phyloP scores from a whole-genome alignment of 2,329 filamentous ascomycete genomes.

The Apiospora phragmitis region DNA sequence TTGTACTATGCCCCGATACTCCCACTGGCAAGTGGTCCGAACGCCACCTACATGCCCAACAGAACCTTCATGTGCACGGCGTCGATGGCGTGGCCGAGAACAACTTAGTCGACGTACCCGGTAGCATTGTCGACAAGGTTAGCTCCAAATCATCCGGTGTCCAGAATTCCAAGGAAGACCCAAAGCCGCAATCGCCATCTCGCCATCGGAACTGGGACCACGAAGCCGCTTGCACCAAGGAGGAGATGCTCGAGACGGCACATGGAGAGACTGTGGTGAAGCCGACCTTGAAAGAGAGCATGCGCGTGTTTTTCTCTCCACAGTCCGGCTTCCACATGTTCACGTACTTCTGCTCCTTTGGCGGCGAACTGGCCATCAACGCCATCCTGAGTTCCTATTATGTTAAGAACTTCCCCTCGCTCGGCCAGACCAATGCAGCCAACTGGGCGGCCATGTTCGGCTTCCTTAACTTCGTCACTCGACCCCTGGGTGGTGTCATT shows the following conservation, averaged over 20 bases:
- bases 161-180: constrained; percentile 43
- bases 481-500: constrained; percentile 64
- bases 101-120: constrained; percentile 52
- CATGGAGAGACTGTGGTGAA: constrained; percentile 54
- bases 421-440: constrained; percentile 56
- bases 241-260: constrained; percentile 55
- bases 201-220: constrained; percentile 35
- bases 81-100: constrained; percentile 29
- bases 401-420: constrained; percentile 57
- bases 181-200: constrained; percentile 39
- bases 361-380: constrained; percentile 64
- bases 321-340: constrained; percentile 56
- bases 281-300: constrained; percentile 53
- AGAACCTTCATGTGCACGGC: constrained; percentile 50
- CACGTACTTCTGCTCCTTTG: constrained; percentile 65
- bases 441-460: constrained; percentile 75
- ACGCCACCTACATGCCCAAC: constrained; percentile 58
- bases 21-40: constrained; percentile 82
- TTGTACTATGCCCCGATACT: constrained; percentile 77
- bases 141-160: constrained; percentile 33
- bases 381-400: constrained; percentile 60
- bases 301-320: constrained; percentile 48
- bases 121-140: constrained; percentile 45
- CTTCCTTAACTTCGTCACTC: constrained; percentile 68
- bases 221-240: constrained; percentile 48